Base-by-base conservation (phyloP, 164 flowering plant species). In the Pachysandra terminalis region DNA sequence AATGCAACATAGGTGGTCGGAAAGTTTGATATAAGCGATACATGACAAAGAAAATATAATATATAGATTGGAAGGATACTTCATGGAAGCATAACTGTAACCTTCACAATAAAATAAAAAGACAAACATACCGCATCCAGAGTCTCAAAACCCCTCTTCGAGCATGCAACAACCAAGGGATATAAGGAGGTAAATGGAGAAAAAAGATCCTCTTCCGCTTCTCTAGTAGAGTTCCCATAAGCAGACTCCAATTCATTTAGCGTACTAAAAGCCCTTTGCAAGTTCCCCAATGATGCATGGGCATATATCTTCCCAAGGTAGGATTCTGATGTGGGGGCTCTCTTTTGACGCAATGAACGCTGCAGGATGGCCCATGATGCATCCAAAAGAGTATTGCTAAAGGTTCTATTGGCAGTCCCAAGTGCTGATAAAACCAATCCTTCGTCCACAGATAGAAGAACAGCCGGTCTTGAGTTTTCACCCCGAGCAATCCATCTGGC, bases 91-190 rank as follows among this genome's bases (percentile, higher is more conserved):
- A 32, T 64, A 9, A 35, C n/a, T 9, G n/a, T 6, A 22, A 12
- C 25, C 49, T 61, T 32, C 7, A 7, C 37, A 32, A 32, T 32
- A 66, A 4, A 26, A 63, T 51, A 59, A 24, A 59, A 74, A 55
- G 19, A 13, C 6, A 45, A 1, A 67, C 84, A 59, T 87, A 91
- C 97, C 69, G 74, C 68, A 71, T 96, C 99, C 80, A 96, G 75
- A 19, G 95, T 86, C 71, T 79, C 89, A 82, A 86, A 96, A 40
- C 97, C 98, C n/a, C 84, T 81, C 81, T 84, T 89, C 62, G 87
- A 75, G 85, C 99, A 88, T 53, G 96, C 98, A 59, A 87, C 69
- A 61, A 84, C 99, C 77, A 96, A 74, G 8, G 97, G 98, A 69
- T 84, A 24, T 60, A 96, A 78, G 49, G 93, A 88, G 59, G 90